A percentile compares a stretch with the other conserved stretches of the same genome.
These are phyloP conservation scores for Coemansia sp. DNA, from an alignment of 192 early-diverging fungal species.

Conservation along the genomic window DNA sequence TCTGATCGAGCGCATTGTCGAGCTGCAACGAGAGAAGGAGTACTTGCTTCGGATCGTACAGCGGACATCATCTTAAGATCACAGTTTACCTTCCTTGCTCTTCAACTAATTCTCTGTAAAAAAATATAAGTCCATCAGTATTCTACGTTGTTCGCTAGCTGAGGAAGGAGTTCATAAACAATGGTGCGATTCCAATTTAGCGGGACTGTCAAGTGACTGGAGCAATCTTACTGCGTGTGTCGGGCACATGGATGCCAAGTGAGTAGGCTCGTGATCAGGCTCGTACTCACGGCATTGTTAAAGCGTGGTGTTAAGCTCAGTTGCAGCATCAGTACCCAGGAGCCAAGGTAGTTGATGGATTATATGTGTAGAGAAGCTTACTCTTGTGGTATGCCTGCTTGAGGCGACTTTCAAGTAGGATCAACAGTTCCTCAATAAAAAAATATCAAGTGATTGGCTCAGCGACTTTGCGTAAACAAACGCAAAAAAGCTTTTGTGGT, in stretches of 20 bases:
- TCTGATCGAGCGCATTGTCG: conserved; percentile 10
- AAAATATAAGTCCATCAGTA: too few species aligned
- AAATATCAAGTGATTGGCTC: not conserved
- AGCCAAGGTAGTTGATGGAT: not conserved
- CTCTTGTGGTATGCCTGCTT: too few species aligned
- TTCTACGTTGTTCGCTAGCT: too few species aligned
- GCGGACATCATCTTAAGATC: not conserved
- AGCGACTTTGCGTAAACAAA: not conserved
- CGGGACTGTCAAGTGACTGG: not conserved
- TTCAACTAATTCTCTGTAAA: too few species aligned
- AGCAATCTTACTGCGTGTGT: not conserved
- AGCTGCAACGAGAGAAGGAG: conserved; percentile 30
- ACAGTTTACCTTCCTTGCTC: too few species aligned
- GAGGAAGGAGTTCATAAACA: too few species aligned
- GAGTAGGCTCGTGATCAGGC: conserved; percentile 1
- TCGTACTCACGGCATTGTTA: not conserved
- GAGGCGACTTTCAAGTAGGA: not conserved
- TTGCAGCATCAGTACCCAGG: too few species aligned
- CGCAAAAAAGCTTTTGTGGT: not conserved
- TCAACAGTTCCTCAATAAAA: not conserved
- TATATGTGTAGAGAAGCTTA: not conserved
- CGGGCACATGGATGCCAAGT: not conserved
- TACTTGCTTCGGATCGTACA: conserved; percentile 24
- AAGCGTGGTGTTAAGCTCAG: not conserved
- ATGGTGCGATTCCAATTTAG: not conserved